Evolutionary conservation across 1,284 basidiomycete genomes (phyloP), one percentile per base, ranked within the genome.

Genomic region (Agaricales sp.): DNA sequence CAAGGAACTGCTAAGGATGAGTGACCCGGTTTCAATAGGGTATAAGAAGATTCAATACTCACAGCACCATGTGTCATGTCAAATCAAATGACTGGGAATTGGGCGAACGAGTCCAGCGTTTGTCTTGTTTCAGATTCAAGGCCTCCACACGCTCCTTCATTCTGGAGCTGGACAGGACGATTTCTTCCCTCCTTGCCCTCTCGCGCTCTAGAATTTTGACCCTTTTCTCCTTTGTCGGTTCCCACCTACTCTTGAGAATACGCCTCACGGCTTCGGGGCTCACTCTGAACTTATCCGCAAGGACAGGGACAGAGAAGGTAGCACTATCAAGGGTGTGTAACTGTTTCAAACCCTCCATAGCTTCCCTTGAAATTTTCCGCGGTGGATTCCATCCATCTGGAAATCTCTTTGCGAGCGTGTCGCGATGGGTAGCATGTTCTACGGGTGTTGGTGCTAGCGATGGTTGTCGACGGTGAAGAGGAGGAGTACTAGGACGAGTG

Each of bases 231-330:
- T 67, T 69, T 51, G 74, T 68, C 39, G 86, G 85, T 60, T 76
- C 69, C 83, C 87, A 95, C 57, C 75, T 82, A 66, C 85, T 88
- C 67, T 79, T 83, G 59, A 95, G 66, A 53, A 96, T 91, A 54
- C 92, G 72, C 54, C 83, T 71, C 39, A 95, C 85, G 6, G 88
- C 91, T 69, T 96, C 93, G 43, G 86, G 80, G 59, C 83, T 88
- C 61, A 95, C 80, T 59, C 73, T 81, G 67, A 95, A 96, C 59
- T 79, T 78, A 51, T 83, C 74, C 18, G 88, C 81, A 14, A 96
- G 78, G 0, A 82, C 66, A 16, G 81, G 74, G 13, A 82, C 85
- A 21, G 75, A 76, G 66, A 87, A 92, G 25, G 67, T 74, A 46
- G 71, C 70, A 2, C 86, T 84, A 61, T 95, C 82, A 44, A 80